Base-by-base conservation (phyloP, 306 rosid species). In the Hippophae gyantsensis region DNA sequence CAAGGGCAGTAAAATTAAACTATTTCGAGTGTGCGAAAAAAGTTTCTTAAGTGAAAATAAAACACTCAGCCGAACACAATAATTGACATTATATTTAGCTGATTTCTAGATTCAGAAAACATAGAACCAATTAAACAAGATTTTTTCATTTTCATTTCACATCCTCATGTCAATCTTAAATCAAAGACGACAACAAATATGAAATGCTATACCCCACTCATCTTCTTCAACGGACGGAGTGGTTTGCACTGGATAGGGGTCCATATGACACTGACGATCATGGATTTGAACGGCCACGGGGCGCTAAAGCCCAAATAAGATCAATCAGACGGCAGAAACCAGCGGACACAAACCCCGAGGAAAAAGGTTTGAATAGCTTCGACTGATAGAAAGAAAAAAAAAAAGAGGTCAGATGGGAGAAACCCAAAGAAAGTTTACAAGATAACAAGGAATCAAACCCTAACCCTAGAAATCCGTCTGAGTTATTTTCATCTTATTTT, bases 221-320 rank as follows among this genome's bases (percentile, higher is more conserved):
- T 66, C 72, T 42, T 72, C 78, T 65, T 92, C 82, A 60, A 64
- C 52, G 10, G 83, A 67, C 75, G 80, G 74, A 58, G 72, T 63
- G 69, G 77, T 68, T 65, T 45, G 86, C 72, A 81, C 57, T 57
- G 87, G 66, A 65, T 85, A 82, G 13, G 81, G 86, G 69, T 93
- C 95, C 97, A 90, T 90, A 38, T 76, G 42, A 78, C 69, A 76
- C 78, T 66, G 84, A 80, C 27, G 89, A 90, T 73, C 95, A 89
- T 89, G 89, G 96, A 88, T 81, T 78, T 81, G 74, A 76, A 27
- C 56, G 53, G 65, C 38, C 64, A 64, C 63, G 60, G 89, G 98
- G 89, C 95, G 76, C 75, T 65, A 48, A 75, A 83, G 88, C 92
- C 96, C 95, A 73, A 48, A 70, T 32, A 58, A 66, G 68, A 56